A percentile compares a stretch with the other conserved stretches of the same genome.
Conservation (phyloP, 2,329 filamentous ascomycete genomes). For the Trichoderma hamatum region DNA sequence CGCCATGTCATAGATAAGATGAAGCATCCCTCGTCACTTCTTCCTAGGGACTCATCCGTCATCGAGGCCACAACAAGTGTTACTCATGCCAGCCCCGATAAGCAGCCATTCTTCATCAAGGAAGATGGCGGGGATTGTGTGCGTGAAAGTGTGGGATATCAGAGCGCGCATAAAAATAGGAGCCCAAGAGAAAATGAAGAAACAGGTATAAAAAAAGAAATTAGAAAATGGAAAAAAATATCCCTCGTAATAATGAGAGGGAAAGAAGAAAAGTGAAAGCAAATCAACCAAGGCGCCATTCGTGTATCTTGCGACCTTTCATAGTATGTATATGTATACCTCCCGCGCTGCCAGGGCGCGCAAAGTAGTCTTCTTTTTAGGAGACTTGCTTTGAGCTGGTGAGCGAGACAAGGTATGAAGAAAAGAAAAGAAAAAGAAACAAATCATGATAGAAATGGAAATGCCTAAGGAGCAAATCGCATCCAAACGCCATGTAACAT, state of each 20-base stretch:
- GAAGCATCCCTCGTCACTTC: not conserved
- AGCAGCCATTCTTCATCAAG: not conserved
- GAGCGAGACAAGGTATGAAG: not conserved
- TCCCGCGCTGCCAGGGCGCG: not conserved
- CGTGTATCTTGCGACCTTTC: constrained; percentile 24
- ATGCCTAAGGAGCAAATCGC: constrained; percentile 6
- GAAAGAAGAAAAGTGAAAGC: not conserved
- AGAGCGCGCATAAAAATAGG: constrained; percentile 7
- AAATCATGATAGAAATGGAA: not conserved
- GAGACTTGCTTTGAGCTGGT: not conserved
- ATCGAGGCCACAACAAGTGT: not conserved
- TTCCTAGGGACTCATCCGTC: not conserved
- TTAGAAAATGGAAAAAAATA: not conserved
- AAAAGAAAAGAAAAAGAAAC: not conserved
- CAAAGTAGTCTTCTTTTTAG: not conserved
- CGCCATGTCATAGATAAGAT: constrained; percentile 19
- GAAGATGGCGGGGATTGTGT: not conserved
- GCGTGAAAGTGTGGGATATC: constrained; percentile 16
- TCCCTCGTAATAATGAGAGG: not conserved
- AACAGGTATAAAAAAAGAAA: not conserved
- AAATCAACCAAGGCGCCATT: constrained; percentile 22
- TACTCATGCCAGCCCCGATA: not conserved
- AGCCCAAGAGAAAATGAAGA: not conserved
- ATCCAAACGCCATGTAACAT: constrained; percentile 23
- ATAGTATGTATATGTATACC: not conserved